A percentile compares a stretch with the other conserved stretches of the same genome.
phyloP scores from a whole-genome alignment of 306 rosid species.

The Sesbania bispinosa region DNA sequence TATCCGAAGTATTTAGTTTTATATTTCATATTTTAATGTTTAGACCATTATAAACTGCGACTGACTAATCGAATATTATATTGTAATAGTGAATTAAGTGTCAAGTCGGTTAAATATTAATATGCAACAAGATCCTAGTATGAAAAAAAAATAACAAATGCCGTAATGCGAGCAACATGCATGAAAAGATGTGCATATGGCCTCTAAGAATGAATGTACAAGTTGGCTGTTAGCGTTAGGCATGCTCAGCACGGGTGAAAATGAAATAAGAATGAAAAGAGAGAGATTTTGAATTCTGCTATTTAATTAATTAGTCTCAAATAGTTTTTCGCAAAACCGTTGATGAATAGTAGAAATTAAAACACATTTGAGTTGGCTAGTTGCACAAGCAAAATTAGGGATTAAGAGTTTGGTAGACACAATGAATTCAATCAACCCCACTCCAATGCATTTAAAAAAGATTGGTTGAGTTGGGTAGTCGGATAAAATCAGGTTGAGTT shows the following conservation, averaged over 20 bases:
- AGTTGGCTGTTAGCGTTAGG: too few species aligned
- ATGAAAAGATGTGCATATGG: neutral
- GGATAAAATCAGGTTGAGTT: too few species aligned
- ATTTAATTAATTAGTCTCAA: neutral
- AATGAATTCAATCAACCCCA: too few species aligned
- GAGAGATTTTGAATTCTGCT: neutral
- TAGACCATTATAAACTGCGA: neutral
- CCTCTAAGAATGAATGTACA: neutral
- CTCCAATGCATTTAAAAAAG: too few species aligned
- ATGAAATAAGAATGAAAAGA: too few species aligned
- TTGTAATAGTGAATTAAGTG: too few species aligned
- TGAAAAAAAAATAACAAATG: neutral
- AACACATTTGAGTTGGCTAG: neutral
- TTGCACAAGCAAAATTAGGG: slow-evolving; percentile 1
- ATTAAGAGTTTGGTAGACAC: too few species aligned
- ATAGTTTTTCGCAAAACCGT: neutral
- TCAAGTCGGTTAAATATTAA: neutral
- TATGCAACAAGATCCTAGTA: too few species aligned
- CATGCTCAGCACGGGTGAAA: neutral
- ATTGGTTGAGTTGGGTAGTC: too few species aligned
- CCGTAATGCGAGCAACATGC: neutral
- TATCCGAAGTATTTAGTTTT: neutral
- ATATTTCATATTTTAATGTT: too few species aligned
- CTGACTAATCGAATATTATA: neutral
- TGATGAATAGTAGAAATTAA: neutral